These are phyloP conservation scores for Venturiaceae sp. DNA, from an alignment of 2,329 filamentous ascomycete genomes.

Conservation along the genomic window DNA sequence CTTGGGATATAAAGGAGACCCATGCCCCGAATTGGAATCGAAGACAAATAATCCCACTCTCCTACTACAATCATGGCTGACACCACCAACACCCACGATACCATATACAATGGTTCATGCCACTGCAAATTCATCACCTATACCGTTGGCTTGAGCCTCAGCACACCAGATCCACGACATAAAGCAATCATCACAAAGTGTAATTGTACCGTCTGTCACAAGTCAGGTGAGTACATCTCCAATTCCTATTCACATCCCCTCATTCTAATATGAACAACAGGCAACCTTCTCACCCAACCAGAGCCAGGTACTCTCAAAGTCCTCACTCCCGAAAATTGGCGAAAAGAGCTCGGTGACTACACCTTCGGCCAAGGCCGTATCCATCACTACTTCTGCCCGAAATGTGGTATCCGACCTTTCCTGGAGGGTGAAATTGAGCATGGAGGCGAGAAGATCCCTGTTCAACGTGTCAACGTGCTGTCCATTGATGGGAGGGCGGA, in stretches of 20 bases:
- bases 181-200: constrained; percentile 4
- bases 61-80: background rate
- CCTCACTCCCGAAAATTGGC: background rate
- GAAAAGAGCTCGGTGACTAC: background rate
- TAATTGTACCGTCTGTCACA: constrained; percentile 5
- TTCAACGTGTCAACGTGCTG: constrained; percentile 1
- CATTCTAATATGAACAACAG: background rate
- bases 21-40: too few species aligned
- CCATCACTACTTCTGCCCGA: constrained; percentile 3
- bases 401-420: background rate
- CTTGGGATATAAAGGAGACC: too few species aligned
- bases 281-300: background rate
- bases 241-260: background rate
- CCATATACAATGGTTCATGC: constrained; percentile 3
- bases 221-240: background rate
- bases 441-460: background rate
- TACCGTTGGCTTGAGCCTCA: background rate
- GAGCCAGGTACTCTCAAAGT: background rate
- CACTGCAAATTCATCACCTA: constrained; percentile 4
- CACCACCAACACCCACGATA: background rate
- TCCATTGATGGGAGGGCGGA: constrained; percentile 1
- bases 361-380: background rate
- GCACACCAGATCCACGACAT: background rate
- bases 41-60: background rate
- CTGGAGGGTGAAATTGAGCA: background rate